Conservation (phyloP, 2,329 filamentous ascomycete genomes). For the Colletotrichum sansevieriae region DNA sequence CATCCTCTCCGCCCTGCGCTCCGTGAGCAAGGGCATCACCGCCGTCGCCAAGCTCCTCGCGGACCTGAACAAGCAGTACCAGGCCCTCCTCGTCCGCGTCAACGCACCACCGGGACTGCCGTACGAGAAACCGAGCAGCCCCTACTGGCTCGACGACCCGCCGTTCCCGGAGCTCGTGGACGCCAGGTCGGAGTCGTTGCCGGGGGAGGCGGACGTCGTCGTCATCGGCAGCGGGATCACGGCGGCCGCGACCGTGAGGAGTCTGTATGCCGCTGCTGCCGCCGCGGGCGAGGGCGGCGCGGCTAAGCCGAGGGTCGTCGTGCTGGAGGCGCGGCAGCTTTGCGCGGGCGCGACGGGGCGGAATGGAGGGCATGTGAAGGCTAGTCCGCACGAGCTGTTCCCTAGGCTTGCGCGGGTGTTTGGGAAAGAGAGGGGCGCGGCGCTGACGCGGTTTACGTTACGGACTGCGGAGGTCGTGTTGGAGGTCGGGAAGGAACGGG, state of each 20-base stretch:
- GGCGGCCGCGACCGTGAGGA: constrained; percentile 55
- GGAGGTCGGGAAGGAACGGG: constrained; percentile 54
- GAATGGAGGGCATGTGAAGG: constrained; percentile 66
- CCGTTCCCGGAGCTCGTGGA: constrained; percentile 57
- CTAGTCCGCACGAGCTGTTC: constrained; percentile 58
- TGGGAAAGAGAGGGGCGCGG: constrained; percentile 53
- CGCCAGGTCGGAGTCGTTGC: constrained; percentile 50
- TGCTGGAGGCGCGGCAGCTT: constrained; percentile 64
- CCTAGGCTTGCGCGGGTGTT: constrained; percentile 48
- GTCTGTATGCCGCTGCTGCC: constrained; percentile 40
- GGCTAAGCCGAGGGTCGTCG: constrained; percentile 50
- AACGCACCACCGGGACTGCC: constrained; percentile 56
- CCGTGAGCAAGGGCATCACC: constrained; percentile 44
- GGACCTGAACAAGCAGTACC: constrained; percentile 47
- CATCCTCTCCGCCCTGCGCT: constrained; percentile 48
- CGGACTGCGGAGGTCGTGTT: constrained; percentile 55
- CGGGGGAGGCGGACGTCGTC: constrained; percentile 59
- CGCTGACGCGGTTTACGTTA: constrained; percentile 59
- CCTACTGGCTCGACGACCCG: constrained; percentile 62
- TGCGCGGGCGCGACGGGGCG: constrained; percentile 67
- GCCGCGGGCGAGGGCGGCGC: too few species aligned
- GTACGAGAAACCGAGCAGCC: constrained; percentile 54
- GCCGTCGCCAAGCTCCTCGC: constrained; percentile 46
- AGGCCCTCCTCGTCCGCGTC: constrained; percentile 48
- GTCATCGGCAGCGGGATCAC: constrained; percentile 70